phyloP scores from a whole-genome alignment of 2,329 filamentous ascomycete species.

The Cytospora leucostoma region DNA sequence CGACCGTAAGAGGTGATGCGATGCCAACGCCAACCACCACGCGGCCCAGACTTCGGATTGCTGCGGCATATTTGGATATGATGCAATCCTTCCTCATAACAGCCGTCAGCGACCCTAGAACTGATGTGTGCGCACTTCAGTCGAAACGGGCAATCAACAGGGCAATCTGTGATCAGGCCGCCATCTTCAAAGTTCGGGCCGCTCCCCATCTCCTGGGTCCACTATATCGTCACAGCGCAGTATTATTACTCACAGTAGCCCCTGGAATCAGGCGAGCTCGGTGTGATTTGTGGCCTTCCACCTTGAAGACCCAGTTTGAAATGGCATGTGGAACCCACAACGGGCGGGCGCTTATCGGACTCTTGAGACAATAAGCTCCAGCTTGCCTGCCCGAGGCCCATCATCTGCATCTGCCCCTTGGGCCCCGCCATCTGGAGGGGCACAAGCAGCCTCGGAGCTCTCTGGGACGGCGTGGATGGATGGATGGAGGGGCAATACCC shows the following conservation, averaged over 20 bases:
- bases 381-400: constrained; percentile 1
- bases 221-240: constrained; percentile 21
- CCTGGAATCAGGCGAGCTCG: constrained; percentile 6
- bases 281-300: constrained; percentile 3
- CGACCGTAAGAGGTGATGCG: constrained; percentile 8
- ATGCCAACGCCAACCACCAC: constrained; percentile 7
- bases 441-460: constrained; percentile 11
- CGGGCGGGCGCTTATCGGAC: constrained; percentile 25
- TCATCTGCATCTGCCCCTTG: constrained; percentile 17
- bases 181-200: constrained; percentile 15
- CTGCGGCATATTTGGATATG: not conserved
- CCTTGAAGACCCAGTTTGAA: not conserved
- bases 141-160: not conserved
- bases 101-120: not conserved
- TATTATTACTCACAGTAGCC: constrained; percentile 22
- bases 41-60: not conserved
- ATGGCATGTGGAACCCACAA: constrained; percentile 16
- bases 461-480: constrained; percentile 7
- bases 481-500: constrained; percentile 16
- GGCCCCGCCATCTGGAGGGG: constrained; percentile 27
- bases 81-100: constrained; percentile 1
- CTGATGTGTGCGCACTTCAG: not conserved
- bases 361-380: constrained; percentile 6
- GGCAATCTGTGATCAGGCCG: constrained; percentile 1
- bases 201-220: constrained; percentile 19